A percentile compares a stretch with the other conserved stretches of the same genome.
Conservation (phyloP, 306 rosid genomes). For the Parietaria judaica region DNA sequence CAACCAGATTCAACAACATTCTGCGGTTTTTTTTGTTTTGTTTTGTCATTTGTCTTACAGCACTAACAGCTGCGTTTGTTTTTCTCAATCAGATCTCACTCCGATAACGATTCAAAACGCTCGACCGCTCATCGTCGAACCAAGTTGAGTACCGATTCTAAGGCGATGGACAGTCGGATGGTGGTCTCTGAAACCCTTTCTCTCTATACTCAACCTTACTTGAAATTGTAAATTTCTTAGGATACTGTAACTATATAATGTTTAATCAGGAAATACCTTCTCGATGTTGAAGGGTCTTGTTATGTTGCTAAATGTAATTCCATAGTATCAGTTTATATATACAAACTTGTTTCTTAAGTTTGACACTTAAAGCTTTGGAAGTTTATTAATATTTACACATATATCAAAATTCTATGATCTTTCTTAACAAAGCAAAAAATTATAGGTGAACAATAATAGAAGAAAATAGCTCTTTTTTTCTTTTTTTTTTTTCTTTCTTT, state of each 20-base stretch:
- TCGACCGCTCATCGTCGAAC: conserved; percentile 43
- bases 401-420: no score
- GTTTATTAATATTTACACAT: no score
- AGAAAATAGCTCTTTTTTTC: no score
- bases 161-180: neutral
- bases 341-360: no score
- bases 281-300: neutral
- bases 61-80: neutral
- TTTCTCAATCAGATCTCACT: conserved; percentile 45
- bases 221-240: conserved; percentile 37
- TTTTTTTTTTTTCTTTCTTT: no score
- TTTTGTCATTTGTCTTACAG: conserved; percentile 4
- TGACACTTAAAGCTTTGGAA: no score
- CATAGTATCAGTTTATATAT: no score
- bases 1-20: no score
- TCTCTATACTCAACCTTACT: neutral
- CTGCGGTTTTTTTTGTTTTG: no score
- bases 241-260: conserved; percentile 19
- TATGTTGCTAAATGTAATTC: neutral
- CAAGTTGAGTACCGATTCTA: conserved; percentile 18
- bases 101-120: conserved; percentile 41
- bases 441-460: no score
- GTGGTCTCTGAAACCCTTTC: conserved; percentile 10
- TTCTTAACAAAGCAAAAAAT: no score
- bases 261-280: neutral